Conservation (phyloP, 2,329 filamentous ascomycete genomes). For the Monilinia vaccinii-corymbosi region DNA sequence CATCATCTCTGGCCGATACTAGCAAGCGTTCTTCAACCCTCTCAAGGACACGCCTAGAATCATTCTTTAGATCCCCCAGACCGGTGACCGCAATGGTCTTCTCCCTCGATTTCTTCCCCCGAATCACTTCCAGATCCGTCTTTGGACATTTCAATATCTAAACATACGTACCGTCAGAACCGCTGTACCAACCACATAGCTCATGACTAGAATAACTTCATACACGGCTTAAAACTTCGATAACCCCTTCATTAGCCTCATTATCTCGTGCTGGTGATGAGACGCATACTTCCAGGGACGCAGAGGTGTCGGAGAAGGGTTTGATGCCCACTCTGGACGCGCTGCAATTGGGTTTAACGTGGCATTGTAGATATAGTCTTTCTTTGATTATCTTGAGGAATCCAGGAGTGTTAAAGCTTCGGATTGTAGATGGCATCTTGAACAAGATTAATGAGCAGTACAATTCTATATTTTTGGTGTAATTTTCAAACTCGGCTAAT, state of each 20-base stretch:
- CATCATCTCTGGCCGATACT: background rate
- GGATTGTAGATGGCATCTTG: background rate
- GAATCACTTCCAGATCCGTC: constrained; percentile 52
- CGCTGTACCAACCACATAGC: background rate
- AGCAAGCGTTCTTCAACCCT: constrained; percentile 20
- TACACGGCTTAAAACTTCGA: constrained; percentile 52
- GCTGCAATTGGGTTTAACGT: constrained; percentile 57
- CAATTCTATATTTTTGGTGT: too few relatives aligned
- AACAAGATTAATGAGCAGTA: too few relatives aligned
- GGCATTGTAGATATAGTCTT: constrained; percentile 51
- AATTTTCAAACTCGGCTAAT: too few relatives aligned
- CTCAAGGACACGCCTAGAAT: constrained; percentile 28
- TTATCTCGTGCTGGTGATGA: constrained; percentile 56
- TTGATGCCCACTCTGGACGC: constrained; percentile 51
- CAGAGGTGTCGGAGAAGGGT: constrained; percentile 40
- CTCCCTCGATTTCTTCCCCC: constrained; percentile 53
- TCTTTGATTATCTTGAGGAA: background rate
- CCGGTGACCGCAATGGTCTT: constrained; percentile 44
- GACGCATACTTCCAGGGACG: constrained; percentile 55
- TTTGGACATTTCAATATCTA: constrained; percentile 53
- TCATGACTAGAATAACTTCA: constrained; percentile 10
- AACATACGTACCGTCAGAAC: background rate
- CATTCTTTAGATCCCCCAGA: constrained; percentile 25
- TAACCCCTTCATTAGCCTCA: constrained; percentile 59
- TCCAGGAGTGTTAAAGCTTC: background rate